Evolutionary conservation across 495 filamentous ascomycete genomes (phyloP).

Genomic region (Halenospora varia): DNA sequence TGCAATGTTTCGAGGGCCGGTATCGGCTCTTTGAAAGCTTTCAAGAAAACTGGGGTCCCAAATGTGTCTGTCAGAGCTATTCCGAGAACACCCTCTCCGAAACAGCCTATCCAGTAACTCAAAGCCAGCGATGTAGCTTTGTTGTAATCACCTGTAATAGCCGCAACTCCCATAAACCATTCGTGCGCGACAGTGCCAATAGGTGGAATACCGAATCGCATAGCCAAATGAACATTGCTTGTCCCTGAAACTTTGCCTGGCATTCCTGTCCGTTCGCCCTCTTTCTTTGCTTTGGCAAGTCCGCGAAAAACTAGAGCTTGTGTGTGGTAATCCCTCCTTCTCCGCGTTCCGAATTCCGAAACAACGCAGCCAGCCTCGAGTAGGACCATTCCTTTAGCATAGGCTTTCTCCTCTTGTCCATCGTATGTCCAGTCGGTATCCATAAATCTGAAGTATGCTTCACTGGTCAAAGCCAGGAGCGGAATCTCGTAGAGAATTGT

Average conservation of each 20-base stretch:
- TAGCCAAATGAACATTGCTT: constrained; percentile 95
- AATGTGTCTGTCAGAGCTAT: constrained; percentile 98
- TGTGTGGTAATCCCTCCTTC: constrained; percentile 88
- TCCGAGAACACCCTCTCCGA: constrained; percentile 83
- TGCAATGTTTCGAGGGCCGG: constrained; percentile 22
- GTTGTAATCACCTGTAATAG: constrained; percentile 80
- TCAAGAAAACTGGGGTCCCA: constrained; percentile 85
- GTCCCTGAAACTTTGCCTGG: constrained; percentile 77
- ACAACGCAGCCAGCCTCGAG: constrained; percentile 80
- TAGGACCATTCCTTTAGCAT: constrained; percentile 68
- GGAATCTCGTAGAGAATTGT: constrained; percentile 98
- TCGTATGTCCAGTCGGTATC: constrained; percentile 85
- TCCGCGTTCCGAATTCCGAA: constrained; percentile 89
- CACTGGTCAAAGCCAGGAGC: constrained; percentile 82
- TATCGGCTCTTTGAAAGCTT: constrained; percentile 69
- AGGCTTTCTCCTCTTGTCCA: constrained; percentile 79
- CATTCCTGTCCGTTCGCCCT: constrained; percentile 56
- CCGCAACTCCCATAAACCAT: constrained; percentile 98
- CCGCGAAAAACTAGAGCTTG: constrained; percentile 89
- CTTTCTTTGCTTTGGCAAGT: constrained; percentile 65
- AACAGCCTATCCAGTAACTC: constrained; percentile 84
- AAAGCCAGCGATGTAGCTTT: constrained; percentile 79
- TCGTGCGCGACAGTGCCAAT: constrained; percentile 96
- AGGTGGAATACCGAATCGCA: constrained; percentile 77
- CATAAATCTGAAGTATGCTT: constrained; percentile 95